Evolutionary conservation across 495 filamentous ascomycete species (phyloP).

Genomic region (Cladorrhinum samala): DNA sequence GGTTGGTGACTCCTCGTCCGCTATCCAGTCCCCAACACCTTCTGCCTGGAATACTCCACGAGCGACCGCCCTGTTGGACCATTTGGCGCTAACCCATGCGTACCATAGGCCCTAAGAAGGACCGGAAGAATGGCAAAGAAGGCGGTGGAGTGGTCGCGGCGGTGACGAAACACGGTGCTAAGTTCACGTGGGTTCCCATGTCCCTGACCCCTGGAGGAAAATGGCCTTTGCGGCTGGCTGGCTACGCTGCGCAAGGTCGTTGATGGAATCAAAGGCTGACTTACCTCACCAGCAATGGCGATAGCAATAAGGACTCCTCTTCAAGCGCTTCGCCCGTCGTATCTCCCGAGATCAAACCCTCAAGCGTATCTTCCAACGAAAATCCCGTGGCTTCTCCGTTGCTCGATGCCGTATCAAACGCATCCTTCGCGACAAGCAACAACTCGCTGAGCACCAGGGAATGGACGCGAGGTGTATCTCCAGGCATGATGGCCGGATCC

Average conservation of each 20-base stretch:
- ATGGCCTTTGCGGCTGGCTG: slow-evolving; percentile 1
- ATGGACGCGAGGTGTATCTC: slow-evolving; percentile 43
- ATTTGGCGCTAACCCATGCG: slow-evolving; percentile 11
- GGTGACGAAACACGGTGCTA: slow-evolving; percentile 46
- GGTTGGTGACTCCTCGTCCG: slow-evolving; percentile 27
- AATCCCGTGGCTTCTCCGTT: slow-evolving; percentile 34
- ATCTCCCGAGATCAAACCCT: slow-evolving; percentile 39
- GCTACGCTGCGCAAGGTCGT: neutral
- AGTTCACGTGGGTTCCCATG: slow-evolving; percentile 39
- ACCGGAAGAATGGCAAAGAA: slow-evolving; percentile 49
- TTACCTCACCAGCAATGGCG: slow-evolving; percentile 22
- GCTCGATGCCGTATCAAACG: slow-evolving; percentile 40
- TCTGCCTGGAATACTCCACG: neutral
- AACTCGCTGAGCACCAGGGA: slow-evolving; percentile 44
- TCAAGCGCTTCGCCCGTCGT: slow-evolving; percentile 35
- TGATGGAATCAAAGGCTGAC: slow-evolving; percentile 15
- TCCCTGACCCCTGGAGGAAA: neutral
- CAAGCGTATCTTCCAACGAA: slow-evolving; percentile 30
- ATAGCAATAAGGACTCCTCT: slow-evolving; percentile 30
- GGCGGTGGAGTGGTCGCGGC: slow-evolving; percentile 45
- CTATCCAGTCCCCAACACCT: neutral
- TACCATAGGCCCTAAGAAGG: slow-evolving; percentile 39
- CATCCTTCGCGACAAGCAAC: slow-evolving; percentile 40
- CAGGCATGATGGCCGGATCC: slow-evolving; percentile 43
- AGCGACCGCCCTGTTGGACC: neutral